Percentiles rank a stretch among this genome's conserved stretches.
These are phyloP conservation scores for Pseudocercospora pini-densiflorae DNA, from an alignment of 2,329 filamentous ascomycete species.

Conservation along the genomic window DNA sequence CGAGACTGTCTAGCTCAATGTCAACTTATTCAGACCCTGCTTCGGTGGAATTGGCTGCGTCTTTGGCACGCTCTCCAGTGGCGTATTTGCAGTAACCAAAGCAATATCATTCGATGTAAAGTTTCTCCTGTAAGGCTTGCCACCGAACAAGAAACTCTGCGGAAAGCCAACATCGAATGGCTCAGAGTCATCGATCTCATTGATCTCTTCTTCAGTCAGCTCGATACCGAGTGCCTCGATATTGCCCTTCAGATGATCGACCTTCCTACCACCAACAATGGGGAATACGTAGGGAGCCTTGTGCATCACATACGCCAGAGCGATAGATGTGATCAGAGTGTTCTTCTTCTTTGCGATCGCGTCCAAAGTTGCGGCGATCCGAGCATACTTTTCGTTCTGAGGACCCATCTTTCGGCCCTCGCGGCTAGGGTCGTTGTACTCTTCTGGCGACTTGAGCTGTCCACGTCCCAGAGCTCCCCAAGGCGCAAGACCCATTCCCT, in stretches of 20 bases:
- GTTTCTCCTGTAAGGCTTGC: slow-evolving; percentile 27
- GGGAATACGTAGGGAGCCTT: slow-evolving; percentile 60
- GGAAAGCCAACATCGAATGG: slow-evolving; percentile 58
- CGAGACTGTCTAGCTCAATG: slow-evolving; percentile 1
- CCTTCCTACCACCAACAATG: slow-evolving; percentile 70
- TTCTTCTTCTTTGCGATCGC: slow-evolving; percentile 62
- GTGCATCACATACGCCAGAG: slow-evolving; percentile 49
- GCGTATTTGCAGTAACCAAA: slow-evolving; percentile 22
- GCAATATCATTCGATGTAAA: slow-evolving; percentile 23
- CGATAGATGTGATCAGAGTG: slow-evolving; percentile 60
- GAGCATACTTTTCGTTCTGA: slow-evolving; percentile 49
- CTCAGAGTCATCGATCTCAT: slow-evolving; percentile 66
- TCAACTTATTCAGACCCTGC: slow-evolving; percentile 25
- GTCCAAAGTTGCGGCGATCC: slow-evolving; percentile 62
- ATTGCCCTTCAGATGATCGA: slow-evolving; percentile 71
- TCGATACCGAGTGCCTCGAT: slow-evolving; percentile 68
- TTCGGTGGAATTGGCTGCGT: slow-evolving; percentile 25
- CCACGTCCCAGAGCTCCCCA: slow-evolving; percentile 54
- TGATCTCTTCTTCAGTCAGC: slow-evolving; percentile 65
- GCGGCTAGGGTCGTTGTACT: slow-evolving; percentile 39
- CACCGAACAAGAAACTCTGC: slow-evolving; percentile 26
- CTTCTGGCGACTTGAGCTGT: slow-evolving; percentile 24
- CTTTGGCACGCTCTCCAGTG: slow-evolving; percentile 25
- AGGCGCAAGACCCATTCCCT: slow-evolving; percentile 60
- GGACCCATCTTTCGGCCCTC: slow-evolving; percentile 41